These are phyloP conservation scores for Manihot esculenta DNA, from an alignment of 441 rosid species.

Conservation along the genomic window DNA sequence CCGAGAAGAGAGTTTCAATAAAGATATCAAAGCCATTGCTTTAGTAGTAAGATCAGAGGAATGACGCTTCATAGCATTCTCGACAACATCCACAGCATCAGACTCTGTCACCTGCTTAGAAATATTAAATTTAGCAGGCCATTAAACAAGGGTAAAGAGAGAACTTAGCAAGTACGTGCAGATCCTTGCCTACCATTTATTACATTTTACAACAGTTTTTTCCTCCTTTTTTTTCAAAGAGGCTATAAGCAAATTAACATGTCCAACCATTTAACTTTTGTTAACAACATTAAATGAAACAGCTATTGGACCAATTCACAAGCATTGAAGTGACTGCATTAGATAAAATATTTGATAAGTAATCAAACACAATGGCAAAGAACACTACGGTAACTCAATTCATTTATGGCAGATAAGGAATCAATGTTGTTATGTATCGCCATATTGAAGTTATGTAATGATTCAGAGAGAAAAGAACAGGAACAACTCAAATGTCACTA, in stretches of 20 bases:
- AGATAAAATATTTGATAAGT: neutral
- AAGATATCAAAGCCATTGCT: slow-evolving; percentile 86
- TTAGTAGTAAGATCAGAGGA: slow-evolving; percentile 75
- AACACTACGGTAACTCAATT: neutral
- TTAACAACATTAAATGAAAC: neutral
- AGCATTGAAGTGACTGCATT: neutral
- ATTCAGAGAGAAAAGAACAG: neutral
- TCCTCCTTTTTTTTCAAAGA: neutral
- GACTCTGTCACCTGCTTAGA: slow-evolving; percentile 79
- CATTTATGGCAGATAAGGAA: neutral
- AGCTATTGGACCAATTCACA: neutral
- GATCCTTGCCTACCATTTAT: neutral
- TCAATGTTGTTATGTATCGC: neutral
- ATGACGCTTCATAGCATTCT: slow-evolving; percentile 66
- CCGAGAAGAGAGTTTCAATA: slow-evolving; percentile 91
- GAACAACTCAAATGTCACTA: neutral
- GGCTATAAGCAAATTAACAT: slow-evolving; percentile 7
- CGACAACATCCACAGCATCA: slow-evolving; percentile 85
- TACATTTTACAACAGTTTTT: neutral
- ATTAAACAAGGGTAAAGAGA: neutral
- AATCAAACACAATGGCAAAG: neutral
- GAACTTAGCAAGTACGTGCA: neutral
- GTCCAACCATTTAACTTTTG: slow-evolving; percentile 6
- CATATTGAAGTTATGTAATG: neutral
- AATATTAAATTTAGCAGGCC: slow-evolving; percentile 30